Percentiles rank a stretch among this genome's conserved stretches.
Conservation (phyloP, 352 stramenopile species). For the Peronospora belbahrii region DNA sequence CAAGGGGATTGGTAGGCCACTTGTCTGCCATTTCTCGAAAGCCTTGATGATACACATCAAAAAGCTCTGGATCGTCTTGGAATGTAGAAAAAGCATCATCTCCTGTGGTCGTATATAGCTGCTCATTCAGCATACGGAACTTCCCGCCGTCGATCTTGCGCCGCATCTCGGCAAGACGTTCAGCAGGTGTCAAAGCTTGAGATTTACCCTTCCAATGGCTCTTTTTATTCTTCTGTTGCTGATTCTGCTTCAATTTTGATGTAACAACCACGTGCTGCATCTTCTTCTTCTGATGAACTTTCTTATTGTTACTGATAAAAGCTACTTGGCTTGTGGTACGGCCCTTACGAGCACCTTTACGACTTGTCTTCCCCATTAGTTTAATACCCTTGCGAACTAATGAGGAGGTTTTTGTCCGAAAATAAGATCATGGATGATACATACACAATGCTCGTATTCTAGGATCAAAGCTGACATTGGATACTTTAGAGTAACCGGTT, state of each 20-base stretch:
- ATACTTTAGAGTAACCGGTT: too few species aligned
- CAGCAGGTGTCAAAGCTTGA: slow-evolving; percentile 15
- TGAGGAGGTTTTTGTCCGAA: too few species aligned
- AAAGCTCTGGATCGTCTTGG: slow-evolving; percentile 90
- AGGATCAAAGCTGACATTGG: too few species aligned
- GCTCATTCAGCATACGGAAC: slow-evolving; percentile 98
- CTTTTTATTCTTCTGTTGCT: slow-evolving; percentile 24
- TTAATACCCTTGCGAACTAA: not conserved
- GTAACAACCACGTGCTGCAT: slow-evolving; percentile 13
- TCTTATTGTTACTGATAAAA: slow-evolving; percentile 14
- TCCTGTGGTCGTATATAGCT: slow-evolving; percentile 96
- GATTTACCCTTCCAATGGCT: slow-evolving; percentile 11
- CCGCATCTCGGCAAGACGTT: slow-evolving; percentile 72
- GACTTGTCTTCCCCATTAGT: slow-evolving; percentile 24
- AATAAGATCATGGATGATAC: not conserved
- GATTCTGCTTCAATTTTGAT: slow-evolving; percentile 18
- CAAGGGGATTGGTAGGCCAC: slow-evolving; percentile 96
- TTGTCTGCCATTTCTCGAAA: slow-evolving; percentile 95
- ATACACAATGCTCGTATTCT: not conserved
- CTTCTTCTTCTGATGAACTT: slow-evolving; percentile 16
- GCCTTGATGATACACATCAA: slow-evolving; percentile 96
- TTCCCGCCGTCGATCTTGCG: slow-evolving; percentile 88
- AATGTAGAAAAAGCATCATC: slow-evolving; percentile 88
- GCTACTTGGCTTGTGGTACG: slow-evolving; percentile 16
- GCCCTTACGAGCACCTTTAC: slow-evolving; percentile 5